Evolutionary conservation across 768 basidiomycete genomes (phyloP), one percentile per base, ranked within the genome.

Genomic region (Phlebiopsis gigantea): DNA sequence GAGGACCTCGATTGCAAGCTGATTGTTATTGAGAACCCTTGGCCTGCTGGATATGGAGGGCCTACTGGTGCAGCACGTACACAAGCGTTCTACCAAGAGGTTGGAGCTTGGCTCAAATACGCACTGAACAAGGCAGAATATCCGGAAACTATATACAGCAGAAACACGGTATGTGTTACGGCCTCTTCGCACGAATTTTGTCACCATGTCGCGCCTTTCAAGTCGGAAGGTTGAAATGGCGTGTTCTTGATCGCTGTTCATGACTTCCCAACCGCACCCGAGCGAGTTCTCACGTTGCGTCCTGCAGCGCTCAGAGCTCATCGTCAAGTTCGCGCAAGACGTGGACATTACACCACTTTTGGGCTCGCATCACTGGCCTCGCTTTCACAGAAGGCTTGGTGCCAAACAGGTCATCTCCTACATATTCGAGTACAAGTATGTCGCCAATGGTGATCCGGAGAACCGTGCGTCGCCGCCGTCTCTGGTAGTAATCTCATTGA

Each of bases 371-470:
- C 52, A 57, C 8, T 68, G 67, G 67, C 53, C 46, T 12, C 48
- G 55, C 28, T 58, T 65, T 47, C 58, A 61, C 25, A 61, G 50
- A 0, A 21, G 29, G 4, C 6, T 24, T 24, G 41, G 12, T 12
- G 59, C 55, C 44, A 51, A 26, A 12, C 44, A 59, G 21, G 59
- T 58, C n/a, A 55, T 61, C 41, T 64, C 65, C 29, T 64, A 62
- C 51, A 58, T 68, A 9, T 68, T 68, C 43, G 63, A 63, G 51
- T 68, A 62, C 60, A 63, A 68, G 58, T 68, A 68, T 53, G 54
- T 61, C 21, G 55, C 14, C 14, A 30, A 58, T 8, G 67, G 67
- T n/a, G 56, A 65, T n/a, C 67, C 67, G 1, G 60, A 41, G 0
- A 58, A 57, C 14, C 65, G 67, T 66, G 58, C 5, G 67, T 57